Percentiles rank a stretch among this genome's conserved stretches.
phyloP scores from a whole-genome alignment of 2,329 filamentous ascomycete genomes.

The Whalleya microplaca region DNA sequence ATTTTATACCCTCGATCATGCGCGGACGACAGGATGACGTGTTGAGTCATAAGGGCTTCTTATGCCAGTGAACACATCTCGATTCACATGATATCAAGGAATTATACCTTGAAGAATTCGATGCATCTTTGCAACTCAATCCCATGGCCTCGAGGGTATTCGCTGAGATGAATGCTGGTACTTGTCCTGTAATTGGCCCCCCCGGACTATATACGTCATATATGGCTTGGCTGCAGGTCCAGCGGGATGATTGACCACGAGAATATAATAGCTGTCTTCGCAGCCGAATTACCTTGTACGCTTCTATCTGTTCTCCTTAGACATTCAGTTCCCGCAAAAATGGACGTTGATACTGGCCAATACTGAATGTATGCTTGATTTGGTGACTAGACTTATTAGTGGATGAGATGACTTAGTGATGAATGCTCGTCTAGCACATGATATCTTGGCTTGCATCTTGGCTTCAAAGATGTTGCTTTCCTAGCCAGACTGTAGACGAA shows the following conservation, averaged over 20 bases:
- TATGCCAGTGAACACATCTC: neutral
- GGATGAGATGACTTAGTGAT: too few species aligned
- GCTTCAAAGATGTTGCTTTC: too few species aligned
- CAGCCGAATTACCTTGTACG: neutral
- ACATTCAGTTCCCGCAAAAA: too few species aligned
- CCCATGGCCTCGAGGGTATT: neutral
- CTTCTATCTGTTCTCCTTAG: too few species aligned
- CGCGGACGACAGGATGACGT: neutral
- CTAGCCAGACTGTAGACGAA: too few species aligned
- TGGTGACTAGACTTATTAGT: too few species aligned
- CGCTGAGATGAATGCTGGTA: neutral
- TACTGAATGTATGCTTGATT: too few species aligned
- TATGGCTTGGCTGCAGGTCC: neutral
- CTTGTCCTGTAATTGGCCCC: neutral
- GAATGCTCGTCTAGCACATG: too few species aligned
- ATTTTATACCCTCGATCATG: neutral
- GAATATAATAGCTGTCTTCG: neutral
- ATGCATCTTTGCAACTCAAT: neutral
- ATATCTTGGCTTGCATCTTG: too few species aligned
- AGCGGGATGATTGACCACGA: neutral
- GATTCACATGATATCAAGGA: neutral
- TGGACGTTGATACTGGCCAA: too few species aligned
- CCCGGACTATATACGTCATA: neutral
- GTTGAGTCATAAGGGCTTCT: neutral
- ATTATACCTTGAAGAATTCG: neutral